These are phyloP conservation scores for Protomyces inundatus DNA, from an alignment of 1,139 yeast genomes.

Conservation along the genomic window DNA sequence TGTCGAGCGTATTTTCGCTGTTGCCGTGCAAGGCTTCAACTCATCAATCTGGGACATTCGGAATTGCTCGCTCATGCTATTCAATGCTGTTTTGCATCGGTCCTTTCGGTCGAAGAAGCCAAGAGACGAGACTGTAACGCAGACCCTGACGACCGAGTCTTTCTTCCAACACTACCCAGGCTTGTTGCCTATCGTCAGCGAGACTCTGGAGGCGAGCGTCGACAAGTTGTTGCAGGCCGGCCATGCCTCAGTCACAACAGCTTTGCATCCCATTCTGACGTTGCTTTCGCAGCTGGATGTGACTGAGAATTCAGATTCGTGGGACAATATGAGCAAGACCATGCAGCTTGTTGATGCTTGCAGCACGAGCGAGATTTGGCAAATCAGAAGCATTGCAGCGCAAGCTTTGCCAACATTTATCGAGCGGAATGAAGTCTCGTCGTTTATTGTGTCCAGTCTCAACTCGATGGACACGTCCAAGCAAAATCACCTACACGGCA, in stretches of 20 bases:
- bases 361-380: conserved; percentile 60
- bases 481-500: conserved; percentile 29
- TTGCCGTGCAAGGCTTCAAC: conserved; percentile 59
- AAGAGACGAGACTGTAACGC: conserved; percentile 33
- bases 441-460: conserved; percentile 18
- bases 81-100: conserved; percentile 73
- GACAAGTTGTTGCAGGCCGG: conserved; percentile 25
- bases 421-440: conserved; percentile 7
- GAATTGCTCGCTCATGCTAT: conserved; percentile 90
- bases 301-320: conserved; percentile 49
- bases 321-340: conserved; percentile 45
- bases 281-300: conserved; percentile 64
- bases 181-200: conserved; percentile 48
- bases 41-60: conserved; percentile 49
- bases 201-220: conserved; percentile 45
- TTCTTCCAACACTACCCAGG: conserved; percentile 63
- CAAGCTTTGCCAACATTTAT: conserved; percentile 56
- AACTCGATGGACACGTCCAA: not conserved
- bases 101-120: conserved; percentile 60
- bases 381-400: conserved; percentile 74
- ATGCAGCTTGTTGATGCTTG: conserved; percentile 46
- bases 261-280: conserved; percentile 65
- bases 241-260: conserved; percentile 15
- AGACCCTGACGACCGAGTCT: conserved; percentile 42
- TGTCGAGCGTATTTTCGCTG: conserved; percentile 54